These are phyloP conservation scores for Nemophila menziesii DNA, from an alignment of 257 asterid genomes.

Conservation along the genomic window DNA sequence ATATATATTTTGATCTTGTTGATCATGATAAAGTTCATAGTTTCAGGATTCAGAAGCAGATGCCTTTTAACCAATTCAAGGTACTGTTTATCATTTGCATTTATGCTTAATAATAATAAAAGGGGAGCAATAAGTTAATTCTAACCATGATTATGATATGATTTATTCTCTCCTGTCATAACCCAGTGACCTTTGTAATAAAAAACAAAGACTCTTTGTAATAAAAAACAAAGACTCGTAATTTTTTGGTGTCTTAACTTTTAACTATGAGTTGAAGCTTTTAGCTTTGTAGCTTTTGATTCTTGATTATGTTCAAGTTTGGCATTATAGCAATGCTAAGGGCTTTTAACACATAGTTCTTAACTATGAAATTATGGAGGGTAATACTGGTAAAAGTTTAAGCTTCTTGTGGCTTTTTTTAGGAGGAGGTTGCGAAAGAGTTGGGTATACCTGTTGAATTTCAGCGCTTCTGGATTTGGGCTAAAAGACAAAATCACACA, in stretches of 20 bases:
- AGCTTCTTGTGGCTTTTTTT: conserved; percentile 15
- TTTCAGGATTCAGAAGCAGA: conserved; percentile 71
- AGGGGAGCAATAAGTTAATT: too few species aligned
- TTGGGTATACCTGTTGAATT: conserved; percentile 58
- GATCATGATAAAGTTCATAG: conserved; percentile 76
- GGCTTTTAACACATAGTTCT: background rate
- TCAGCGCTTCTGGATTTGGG: conserved; percentile 89
- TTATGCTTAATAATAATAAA: background rate
- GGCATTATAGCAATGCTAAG: background rate
- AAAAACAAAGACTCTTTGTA: too few species aligned
- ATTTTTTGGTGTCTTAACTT: too few species aligned
- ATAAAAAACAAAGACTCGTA: too few species aligned
- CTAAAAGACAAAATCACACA: conserved; percentile 73
- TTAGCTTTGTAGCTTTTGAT: background rate
- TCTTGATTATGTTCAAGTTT: background rate
- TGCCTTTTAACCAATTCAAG: conserved; percentile 61
- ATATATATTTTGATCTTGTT: conserved; percentile 68
- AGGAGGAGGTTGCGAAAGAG: conserved; percentile 72
- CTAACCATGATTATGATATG: too few species aligned
- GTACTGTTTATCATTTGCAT: conserved; percentile 17
- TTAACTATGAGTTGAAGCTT: background rate
- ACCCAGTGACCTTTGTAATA: too few species aligned
- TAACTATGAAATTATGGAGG: background rate
- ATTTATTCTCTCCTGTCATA: too few species aligned
- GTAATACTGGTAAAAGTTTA: background rate